phyloP scores from a whole-genome alignment of 2,329 filamentous ascomycete species.

The Aspergillus sp. region DNA sequence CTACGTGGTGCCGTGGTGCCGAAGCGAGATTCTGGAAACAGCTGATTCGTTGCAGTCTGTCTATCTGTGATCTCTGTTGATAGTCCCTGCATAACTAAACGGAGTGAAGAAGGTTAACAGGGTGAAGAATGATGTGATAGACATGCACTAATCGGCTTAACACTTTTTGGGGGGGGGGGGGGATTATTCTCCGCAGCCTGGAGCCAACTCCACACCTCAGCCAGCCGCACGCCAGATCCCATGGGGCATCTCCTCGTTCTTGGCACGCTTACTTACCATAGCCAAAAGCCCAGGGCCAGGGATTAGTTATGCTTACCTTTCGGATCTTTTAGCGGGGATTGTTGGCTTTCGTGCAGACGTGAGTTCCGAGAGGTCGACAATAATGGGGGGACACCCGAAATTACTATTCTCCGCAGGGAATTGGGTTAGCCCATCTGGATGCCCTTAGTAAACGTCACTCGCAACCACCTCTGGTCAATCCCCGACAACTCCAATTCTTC shows the following conservation, averaged over 20 bases:
- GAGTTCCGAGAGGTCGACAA: neutral
- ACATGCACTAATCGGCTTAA: constrained; percentile 1
- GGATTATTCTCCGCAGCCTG: constrained; percentile 17
- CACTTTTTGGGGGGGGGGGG: neutral
- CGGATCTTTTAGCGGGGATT: constrained; percentile 7
- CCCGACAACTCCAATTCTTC: constrained; percentile 15
- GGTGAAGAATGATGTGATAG: neutral
- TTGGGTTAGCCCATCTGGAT: constrained; percentile 25
- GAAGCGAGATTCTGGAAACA: neutral
- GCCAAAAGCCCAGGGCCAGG: neutral
- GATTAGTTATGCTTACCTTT: constrained; percentile 11
- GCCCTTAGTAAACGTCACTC: constrained; percentile 35
- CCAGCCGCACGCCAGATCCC: constrained; percentile 13
- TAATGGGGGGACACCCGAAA: constrained; percentile 14
- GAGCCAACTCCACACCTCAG: constrained; percentile 16
- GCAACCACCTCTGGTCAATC: constrained; percentile 28
- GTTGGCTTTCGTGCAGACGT: neutral
- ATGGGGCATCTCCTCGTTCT: constrained; percentile 13
- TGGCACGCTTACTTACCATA: constrained; percentile 20
- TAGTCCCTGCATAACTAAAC: constrained; percentile 1
- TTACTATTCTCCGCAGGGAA: constrained; percentile 23
- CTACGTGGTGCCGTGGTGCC: too few species aligned
- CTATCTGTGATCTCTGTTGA: neutral
- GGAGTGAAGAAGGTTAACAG: neutral
- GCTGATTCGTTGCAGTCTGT: constrained; percentile 1